A percentile compares a stretch with the other conserved stretches of the same genome.
Evolutionary conservation across 2,329 filamentous ascomycete species (phyloP).

Genomic region (Tolypocladium amazonense): DNA sequence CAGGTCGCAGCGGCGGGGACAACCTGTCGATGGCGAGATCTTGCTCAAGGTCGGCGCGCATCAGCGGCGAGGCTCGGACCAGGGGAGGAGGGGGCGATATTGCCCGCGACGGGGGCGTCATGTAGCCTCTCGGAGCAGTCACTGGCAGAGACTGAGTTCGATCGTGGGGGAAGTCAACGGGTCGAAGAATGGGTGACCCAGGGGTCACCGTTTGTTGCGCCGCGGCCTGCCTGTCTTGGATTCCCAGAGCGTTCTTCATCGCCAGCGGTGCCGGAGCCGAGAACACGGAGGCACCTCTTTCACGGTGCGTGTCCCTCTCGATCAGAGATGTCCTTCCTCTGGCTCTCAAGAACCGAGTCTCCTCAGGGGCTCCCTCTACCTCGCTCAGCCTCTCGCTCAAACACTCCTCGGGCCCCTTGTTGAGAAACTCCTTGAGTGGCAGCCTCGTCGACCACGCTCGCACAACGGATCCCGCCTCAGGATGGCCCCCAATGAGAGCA

Average conservation of each 20-base stretch:
- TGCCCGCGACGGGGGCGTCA: conserved; percentile 14
- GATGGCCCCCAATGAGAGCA: conserved; percentile 3
- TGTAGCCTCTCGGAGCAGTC: neutral
- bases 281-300: neutral
- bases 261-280: conserved; percentile 7
- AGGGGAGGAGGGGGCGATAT: conserved; percentile 18
- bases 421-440: conserved; percentile 42
- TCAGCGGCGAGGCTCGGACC: conserved; percentile 18
- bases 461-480: conserved; percentile 17
- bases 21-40: conserved; percentile 26
- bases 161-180: conserved; percentile 11
- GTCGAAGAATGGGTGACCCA: conserved; percentile 19
- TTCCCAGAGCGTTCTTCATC: conserved; percentile 21
- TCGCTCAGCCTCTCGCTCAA: conserved; percentile 40
- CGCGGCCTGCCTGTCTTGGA: conserved; percentile 14
- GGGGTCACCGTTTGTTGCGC: conserved; percentile 10
- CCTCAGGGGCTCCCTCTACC: conserved; percentile 19
- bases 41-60: conserved; percentile 25
- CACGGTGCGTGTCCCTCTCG: conserved; percentile 3
- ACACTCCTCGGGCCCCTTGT: conserved; percentile 43
- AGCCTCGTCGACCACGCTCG: conserved; percentile 41
- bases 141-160: neutral
- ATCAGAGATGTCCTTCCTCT: conserved; percentile 17
- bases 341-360: conserved; percentile 15
- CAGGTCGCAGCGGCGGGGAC: conserved; percentile 21